Base-by-base conservation (phyloP, 2,329 filamentous ascomycete genomes). In the Colletotrichum chlorophyti region DNA sequence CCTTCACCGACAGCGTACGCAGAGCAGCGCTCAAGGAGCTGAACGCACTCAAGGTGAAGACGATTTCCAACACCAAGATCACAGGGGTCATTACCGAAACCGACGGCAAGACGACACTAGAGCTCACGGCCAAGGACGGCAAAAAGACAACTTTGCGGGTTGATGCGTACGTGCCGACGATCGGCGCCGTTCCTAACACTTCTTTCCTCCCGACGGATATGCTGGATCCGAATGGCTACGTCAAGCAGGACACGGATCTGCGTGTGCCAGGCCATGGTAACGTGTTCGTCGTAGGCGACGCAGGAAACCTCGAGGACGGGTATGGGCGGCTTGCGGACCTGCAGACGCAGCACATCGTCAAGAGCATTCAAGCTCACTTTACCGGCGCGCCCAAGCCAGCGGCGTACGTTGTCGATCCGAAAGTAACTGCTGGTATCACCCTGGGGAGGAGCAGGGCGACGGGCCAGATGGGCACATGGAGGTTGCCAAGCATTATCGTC, bases 111-210 rank as follows among this genome's bases (percentile, higher is more conserved):
- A 64, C 52, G 41, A 52, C 69, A n/a, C 63, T 79, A 11, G 70
- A 74, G 54, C 67, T 79, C 5, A 69, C 64, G 10, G 64, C 64
- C 34, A 63, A 67, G 3, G 69, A 71, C 51, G 75, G 74, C 17
- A 68, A 52, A n/a, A 72, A 64, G 35, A 69, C 68, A 60, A 75
- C 70, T 4, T 66, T 83, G 47, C 67, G 65, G 12, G 68, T 76
- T 0, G 76, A 80, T 64, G 69, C 81, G 1, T 78, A 80, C 65
- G 66, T 84, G 12, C 80, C 81, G 0, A 75, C 79, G 0, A 77
- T 74, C 31, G 82, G 82, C 38, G 58, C 75, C 4, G 47, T 66
- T 0, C 73, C 76, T 54, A 84, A 84, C 69, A 77, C 75, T 1
- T 64, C 67, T 5, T 82, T 81, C 63, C 65, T 72, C 27, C 76